These are phyloP conservation scores for Candida freyschussii DNA, from an alignment of 1,139 yeast species.

Conservation along the genomic window DNA sequence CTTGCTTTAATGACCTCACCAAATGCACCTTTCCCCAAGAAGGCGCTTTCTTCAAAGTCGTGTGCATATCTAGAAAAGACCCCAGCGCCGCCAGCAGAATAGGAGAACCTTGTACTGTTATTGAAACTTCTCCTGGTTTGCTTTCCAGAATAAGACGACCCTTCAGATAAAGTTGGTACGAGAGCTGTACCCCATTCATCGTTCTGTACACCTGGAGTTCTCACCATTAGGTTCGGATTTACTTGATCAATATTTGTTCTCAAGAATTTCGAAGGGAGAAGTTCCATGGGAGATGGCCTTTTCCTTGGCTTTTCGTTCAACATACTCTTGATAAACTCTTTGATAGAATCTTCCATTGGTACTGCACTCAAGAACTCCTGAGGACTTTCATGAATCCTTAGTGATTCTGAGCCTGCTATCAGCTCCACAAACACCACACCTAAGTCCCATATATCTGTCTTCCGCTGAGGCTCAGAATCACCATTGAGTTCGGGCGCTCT, in stretches of 20 bases:
- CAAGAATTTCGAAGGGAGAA: slow-evolving; percentile 76
- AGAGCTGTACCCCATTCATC: slow-evolving; percentile 16
- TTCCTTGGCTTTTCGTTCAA: slow-evolving; percentile 62
- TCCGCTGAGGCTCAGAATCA: slow-evolving; percentile 51
- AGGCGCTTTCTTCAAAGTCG: slow-evolving; percentile 92
- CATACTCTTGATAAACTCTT: slow-evolving; percentile 63
- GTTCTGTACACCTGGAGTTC: slow-evolving; percentile 8
- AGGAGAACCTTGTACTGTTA: slow-evolving; percentile 32
- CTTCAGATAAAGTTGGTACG: slow-evolving; percentile 18
- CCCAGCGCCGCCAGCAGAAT: slow-evolving; percentile 25
- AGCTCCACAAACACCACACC: slow-evolving; percentile 76
- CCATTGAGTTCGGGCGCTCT: slow-evolving; percentile 67
- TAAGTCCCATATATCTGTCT: slow-evolving; percentile 90
- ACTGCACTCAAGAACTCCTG: slow-evolving; percentile 51
- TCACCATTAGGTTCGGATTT: slow-evolving; percentile 21
- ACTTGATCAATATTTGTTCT: slow-evolving; percentile 55
- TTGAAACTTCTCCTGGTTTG: slow-evolving; percentile 36
- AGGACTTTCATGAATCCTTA: slow-evolving; percentile 54
- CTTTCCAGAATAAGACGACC: slow-evolving; percentile 25
- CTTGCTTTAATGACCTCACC: slow-evolving; percentile 97
- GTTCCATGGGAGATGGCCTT: slow-evolving; percentile 77
- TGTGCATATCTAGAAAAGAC: slow-evolving; percentile 54
- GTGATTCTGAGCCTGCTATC: slow-evolving; percentile 58
- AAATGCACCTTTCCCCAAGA: slow-evolving; percentile 92
- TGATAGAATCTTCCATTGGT: slow-evolving; percentile 47